Conservation (phyloP, 768 basidiomycete species). For the Tulasnella sp. region DNA sequence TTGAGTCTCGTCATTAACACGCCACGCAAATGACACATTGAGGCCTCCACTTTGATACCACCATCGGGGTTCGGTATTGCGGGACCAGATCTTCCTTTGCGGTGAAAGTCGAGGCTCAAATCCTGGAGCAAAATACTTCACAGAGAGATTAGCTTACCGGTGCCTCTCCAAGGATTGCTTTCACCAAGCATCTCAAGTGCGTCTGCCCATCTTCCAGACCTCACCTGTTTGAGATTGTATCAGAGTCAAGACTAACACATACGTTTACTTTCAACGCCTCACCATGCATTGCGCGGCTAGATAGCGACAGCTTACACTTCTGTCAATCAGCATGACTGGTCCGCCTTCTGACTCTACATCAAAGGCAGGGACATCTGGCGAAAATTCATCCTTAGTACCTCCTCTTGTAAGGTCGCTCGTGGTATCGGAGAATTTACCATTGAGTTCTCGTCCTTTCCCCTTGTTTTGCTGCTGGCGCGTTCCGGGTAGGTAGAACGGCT, state of each 20-base stretch:
- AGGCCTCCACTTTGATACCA: slow-evolving; percentile 97
- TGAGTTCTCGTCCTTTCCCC: slow-evolving; percentile 29
- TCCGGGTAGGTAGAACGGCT: slow-evolving; percentile 66
- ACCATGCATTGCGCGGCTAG: slow-evolving; percentile 95
- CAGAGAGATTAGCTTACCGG: slow-evolving; percentile 43
- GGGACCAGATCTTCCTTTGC: slow-evolving; percentile 58
- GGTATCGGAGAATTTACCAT: neutral
- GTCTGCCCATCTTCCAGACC: slow-evolving; percentile 88
- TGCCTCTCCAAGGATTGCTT: slow-evolving; percentile 78
- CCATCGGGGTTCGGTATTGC: slow-evolving; percentile 80
- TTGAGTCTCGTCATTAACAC: slow-evolving; percentile 92
- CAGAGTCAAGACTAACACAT: neutral
- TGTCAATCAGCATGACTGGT: slow-evolving; percentile 61
- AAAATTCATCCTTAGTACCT: neutral
- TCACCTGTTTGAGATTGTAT: slow-evolving; percentile 45
- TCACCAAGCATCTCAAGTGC: slow-evolving; percentile 92
- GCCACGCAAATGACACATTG: slow-evolving; percentile 93
- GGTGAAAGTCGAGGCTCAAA: slow-evolving; percentile 29
- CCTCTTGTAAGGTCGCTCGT: neutral
- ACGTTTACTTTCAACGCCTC: slow-evolving; percentile 30
- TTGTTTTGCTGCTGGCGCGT: slow-evolving; percentile 36
- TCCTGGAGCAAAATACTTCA: neutral
- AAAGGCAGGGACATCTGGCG: neutral
- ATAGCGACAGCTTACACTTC: slow-evolving; percentile 94
- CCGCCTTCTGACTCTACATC: neutral